Evolutionary conservation across 345 rosid species (phyloP), one percentile per base, ranked within the genome.

Genomic region (Lepidium sativum): DNA sequence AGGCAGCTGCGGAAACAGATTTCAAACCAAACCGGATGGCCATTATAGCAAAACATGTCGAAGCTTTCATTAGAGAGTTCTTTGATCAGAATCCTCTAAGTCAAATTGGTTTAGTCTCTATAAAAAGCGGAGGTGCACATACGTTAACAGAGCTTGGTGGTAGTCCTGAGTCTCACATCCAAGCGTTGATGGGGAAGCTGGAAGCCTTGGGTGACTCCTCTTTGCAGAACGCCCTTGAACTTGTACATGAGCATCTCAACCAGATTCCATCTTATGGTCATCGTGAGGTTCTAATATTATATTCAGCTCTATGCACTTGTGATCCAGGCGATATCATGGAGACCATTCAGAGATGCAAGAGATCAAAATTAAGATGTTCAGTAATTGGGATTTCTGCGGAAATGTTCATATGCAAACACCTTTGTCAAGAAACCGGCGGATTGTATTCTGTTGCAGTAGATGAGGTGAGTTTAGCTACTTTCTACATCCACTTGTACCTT

Each of bases 261-360:
- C 84, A 87, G 75, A 83, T 90, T 70, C 99, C 97, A 15, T 81
- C 90, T 2, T 90, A 87, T 20, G 97, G 96, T 63, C 95, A 88
- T 69, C 90, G 97, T n/a, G 96, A 94, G 72, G 92, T 86, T 77
- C 80, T 90, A 54, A 78, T 94, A 77, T 41, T 87, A 57, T 84
- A 81, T 71, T 90, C 99, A 1, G 87, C 96, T 54, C 80, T 90
- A 31, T 81, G 84, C 55, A 87, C 92, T 21, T 87, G 89, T 78
- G 99, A 92, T 80, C 99, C 96, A 1, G 99, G 99, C 59, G 92
- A 90, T 69, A 87, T 90, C 62, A 82, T 83, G 92, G 85, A 84
- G 58, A 86, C 92, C 21, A 81, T 94, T 67, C 79, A 80, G 77
- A 81, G 77, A 63, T 86, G 97, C 83, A 90, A 88, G 87, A 80